phyloP scores from a whole-genome alignment of 768 basidiomycete genomes.

The Leucocoprinus sp. region DNA sequence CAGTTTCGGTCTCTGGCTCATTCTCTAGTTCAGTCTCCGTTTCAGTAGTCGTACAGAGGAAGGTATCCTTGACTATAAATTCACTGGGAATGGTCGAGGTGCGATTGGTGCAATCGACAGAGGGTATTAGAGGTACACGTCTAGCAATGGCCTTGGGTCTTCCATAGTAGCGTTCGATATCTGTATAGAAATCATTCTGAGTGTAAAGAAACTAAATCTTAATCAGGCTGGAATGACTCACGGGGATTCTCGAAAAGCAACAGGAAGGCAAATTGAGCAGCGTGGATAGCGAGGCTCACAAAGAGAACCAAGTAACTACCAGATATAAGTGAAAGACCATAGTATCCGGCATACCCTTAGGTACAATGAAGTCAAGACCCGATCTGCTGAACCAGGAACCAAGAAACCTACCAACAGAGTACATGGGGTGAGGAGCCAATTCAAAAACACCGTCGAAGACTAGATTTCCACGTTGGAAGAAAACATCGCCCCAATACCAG shows the following conservation, averaged over 20 bases:
- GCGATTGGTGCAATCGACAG: constrained; percentile 7
- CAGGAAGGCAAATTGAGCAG: constrained; percentile 94
- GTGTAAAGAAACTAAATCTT: background rate
- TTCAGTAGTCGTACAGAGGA: constrained; percentile 44
- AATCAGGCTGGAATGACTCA: constrained; percentile 30
- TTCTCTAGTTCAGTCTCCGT: constrained; percentile 60
- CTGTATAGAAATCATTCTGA: constrained; percentile 30
- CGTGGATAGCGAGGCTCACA: constrained; percentile 88
- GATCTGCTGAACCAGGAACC: background rate
- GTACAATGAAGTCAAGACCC: background rate
- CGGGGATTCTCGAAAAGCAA: constrained; percentile 96
- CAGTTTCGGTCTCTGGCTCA: constrained; percentile 53
- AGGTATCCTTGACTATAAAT: constrained; percentile 13
- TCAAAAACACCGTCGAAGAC: constrained; percentile 99
- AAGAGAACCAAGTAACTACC: constrained; percentile 90
- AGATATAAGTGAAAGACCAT: constrained; percentile 85
- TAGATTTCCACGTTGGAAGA: constrained; percentile 87
- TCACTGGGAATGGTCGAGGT: constrained; percentile 12
- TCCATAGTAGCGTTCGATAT: constrained; percentile 92
- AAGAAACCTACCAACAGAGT: constrained; percentile 57
- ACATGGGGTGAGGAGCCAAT: constrained; percentile 91
- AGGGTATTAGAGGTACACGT: constrained; percentile 54
- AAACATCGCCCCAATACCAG: constrained; percentile 95
- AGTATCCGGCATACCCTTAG: constrained; percentile 92
- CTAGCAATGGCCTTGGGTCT: constrained; percentile 84